These are phyloP conservation scores for Salix dunnii DNA, from an alignment of 345 rosid species.

Conservation along the genomic window DNA sequence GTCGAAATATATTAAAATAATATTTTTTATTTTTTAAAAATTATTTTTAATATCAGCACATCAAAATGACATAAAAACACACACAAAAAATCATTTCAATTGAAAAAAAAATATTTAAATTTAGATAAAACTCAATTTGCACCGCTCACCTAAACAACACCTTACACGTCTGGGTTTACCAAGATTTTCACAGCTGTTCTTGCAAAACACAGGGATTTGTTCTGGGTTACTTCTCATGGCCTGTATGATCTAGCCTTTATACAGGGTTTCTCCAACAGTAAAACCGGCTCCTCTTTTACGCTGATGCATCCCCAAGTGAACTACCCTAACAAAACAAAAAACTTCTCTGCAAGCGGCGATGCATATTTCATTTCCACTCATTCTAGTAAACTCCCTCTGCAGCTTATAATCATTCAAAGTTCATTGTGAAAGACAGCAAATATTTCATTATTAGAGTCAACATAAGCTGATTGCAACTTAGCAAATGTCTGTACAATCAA, in stretches of 20 bases:
- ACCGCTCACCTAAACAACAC: too few relatives aligned
- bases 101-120: too few relatives aligned
- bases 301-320: too few relatives aligned
- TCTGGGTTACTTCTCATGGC: slow-evolving; percentile 11
- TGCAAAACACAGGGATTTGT: neutral
- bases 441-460: slow-evolving; percentile 29
- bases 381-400: neutral
- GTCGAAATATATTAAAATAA: too few relatives aligned
- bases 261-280: neutral
- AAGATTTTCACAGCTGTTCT: neutral
- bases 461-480: slow-evolving; percentile 26
- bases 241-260: neutral
- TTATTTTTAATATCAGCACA: too few relatives aligned
- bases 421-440: slow-evolving; percentile 23
- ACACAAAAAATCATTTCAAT: too few relatives aligned
- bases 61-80: too few relatives aligned
- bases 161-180: too few relatives aligned
- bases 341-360: neutral
- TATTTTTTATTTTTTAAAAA: too few relatives aligned
- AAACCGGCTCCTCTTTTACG: too few relatives aligned
- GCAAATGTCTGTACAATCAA: slow-evolving; percentile 23
- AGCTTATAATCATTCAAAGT: neutral
- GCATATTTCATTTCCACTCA: neutral
- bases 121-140: too few relatives aligned
- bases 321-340: too few relatives aligned